Evolutionary conservation across 306 rosid species (phyloP).

Genomic region (Vigna unguiculata): DNA sequence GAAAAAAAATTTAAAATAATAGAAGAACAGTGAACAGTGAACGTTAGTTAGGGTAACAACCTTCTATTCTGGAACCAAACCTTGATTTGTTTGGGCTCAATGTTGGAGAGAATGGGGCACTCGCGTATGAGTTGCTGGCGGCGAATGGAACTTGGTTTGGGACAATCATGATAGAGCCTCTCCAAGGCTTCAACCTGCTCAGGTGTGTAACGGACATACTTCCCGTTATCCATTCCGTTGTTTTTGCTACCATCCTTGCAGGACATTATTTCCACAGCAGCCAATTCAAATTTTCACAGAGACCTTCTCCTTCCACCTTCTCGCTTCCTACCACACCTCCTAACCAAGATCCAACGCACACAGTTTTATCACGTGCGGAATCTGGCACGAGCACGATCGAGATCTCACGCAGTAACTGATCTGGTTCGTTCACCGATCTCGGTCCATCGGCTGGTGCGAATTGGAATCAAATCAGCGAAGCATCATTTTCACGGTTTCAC

Average conservation of each 20-base stretch:
- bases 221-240: conserved; percentile 74
- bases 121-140: conserved; percentile 96
- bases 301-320: background rate
- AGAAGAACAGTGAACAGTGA: background rate
- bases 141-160: conserved; percentile 97
- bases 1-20: background rate
- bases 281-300: background rate
- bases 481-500: conserved; percentile 33
- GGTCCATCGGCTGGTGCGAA: background rate
- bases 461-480: background rate
- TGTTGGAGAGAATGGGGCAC: conserved; percentile 90
- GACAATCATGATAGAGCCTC: conserved; percentile 97
- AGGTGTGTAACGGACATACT: conserved; percentile 97
- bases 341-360: no score
- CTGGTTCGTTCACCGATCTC: background rate
- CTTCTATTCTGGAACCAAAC: conserved; percentile 98
- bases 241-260: conserved; percentile 94
- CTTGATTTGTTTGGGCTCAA: conserved; percentile 97
- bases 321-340: background rate
- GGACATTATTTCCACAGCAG: conserved; percentile 65
- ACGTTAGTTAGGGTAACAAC: conserved; percentile 39
- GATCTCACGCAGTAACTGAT: background rate
- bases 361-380: background rate
- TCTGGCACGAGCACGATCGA: background rate
- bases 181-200: conserved; percentile 99